Conservation (phyloP, 2,329 filamentous ascomycete species). For the Penicillium sp. region DNA sequence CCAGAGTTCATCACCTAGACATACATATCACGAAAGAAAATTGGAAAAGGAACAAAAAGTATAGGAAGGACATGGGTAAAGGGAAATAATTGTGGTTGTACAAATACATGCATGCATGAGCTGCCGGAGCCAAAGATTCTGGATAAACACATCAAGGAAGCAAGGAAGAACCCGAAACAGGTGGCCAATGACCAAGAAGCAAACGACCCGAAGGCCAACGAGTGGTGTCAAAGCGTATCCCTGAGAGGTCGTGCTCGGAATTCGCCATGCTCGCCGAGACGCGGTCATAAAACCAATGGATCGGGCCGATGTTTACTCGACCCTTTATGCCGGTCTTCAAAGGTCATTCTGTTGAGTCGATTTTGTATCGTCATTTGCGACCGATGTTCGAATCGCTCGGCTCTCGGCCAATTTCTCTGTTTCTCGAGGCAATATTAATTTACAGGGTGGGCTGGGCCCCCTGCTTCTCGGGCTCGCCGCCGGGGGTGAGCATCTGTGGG, state of each 20-base stretch:
- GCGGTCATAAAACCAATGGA: neutral
- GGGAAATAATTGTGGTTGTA: slow-evolving; percentile 31
- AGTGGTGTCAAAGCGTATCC: too few relatives aligned
- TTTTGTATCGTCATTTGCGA: slow-evolving; percentile 5
- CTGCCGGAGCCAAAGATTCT: slow-evolving; percentile 29
- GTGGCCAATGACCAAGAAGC: too few relatives aligned
- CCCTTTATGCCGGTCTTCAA: neutral
- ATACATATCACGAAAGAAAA: slow-evolving; percentile 20
- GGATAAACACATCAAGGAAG: slow-evolving; percentile 27
- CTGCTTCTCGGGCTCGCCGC: slow-evolving; percentile 31
- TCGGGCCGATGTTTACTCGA: neutral
- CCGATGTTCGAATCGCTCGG: slow-evolving; percentile 12
- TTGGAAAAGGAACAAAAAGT: slow-evolving; percentile 13
- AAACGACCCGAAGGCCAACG: too few relatives aligned
- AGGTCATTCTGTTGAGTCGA: slow-evolving; percentile 2
- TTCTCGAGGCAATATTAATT: slow-evolving; percentile 28
- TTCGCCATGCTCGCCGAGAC: neutral
- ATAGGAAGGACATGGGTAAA: slow-evolving; percentile 16
- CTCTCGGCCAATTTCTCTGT: slow-evolving; percentile 19
- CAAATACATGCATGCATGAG: slow-evolving; percentile 41
- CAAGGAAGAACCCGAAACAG: too few relatives aligned
- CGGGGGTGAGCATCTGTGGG: slow-evolving; percentile 44
- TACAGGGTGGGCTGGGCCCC: slow-evolving; percentile 37
- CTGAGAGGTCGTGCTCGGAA: too few relatives aligned
- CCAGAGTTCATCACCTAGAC: slow-evolving; percentile 32